phyloP scores from a whole-genome alignment of 1,284 basidiomycete genomes.

The Ganoderma multipileum region DNA sequence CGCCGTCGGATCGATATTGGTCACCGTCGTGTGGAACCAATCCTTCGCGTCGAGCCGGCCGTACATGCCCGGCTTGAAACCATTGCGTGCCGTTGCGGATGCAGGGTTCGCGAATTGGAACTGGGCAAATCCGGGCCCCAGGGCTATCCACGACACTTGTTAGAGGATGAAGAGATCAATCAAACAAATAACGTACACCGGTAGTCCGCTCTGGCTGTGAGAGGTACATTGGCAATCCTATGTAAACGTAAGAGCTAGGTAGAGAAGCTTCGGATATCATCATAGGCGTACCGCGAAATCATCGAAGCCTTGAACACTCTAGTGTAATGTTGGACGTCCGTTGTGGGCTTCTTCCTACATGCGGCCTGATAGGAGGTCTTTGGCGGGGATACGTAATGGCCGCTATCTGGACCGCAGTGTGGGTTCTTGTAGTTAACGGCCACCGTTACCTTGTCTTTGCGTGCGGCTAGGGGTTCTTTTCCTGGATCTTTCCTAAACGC shows the following conservation, averaged over 20 bases:
- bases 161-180: not conserved
- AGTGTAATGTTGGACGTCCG: slow-evolving; percentile 60
- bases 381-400: slow-evolving; percentile 47
- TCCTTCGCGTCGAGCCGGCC: slow-evolving; percentile 59
- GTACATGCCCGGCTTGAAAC: slow-evolving; percentile 63
- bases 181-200: not conserved
- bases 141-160: not conserved
- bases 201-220: slow-evolving; percentile 9
- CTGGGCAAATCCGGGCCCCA: slow-evolving; percentile 46
- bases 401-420: slow-evolving; percentile 41
- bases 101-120: slow-evolving; percentile 64
- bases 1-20: slow-evolving; percentile 75
- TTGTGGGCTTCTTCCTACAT: slow-evolving; percentile 48
- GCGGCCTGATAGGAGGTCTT: slow-evolving; percentile 57
- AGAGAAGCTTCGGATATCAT: not conserved
- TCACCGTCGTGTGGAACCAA: slow-evolving; percentile 74
- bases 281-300: slow-evolving; percentile 44
- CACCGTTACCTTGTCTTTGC: slow-evolving; percentile 36
- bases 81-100: slow-evolving; percentile 57
- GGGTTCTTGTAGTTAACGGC: slow-evolving; percentile 44
- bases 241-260: not conserved
- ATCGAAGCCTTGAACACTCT: slow-evolving; percentile 45
- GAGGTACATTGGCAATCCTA: slow-evolving; percentile 18
- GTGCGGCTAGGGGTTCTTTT: not conserved
- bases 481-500: slow-evolving; percentile 3